Evolutionary conservation across 441 rosid genomes (phyloP), one percentile per base, ranked within the genome.

Genomic region (Populus hybrid): DNA sequence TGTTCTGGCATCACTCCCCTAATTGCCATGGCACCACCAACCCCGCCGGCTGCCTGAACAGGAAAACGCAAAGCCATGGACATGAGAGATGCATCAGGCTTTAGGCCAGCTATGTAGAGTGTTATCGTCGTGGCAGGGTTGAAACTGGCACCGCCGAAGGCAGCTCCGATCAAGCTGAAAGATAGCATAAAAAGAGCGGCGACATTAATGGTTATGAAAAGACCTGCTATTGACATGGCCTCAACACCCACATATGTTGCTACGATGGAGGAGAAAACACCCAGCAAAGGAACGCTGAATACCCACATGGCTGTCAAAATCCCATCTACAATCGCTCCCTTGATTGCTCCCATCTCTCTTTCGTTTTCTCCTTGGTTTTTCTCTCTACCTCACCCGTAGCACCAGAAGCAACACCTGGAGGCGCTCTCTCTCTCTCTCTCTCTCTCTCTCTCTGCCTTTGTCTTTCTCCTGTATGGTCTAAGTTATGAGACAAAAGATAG

Each of bases 21-120:
- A 42, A 93, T 87, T 11, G 91, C 90, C 78, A 80, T 53, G 28
- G 90, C 97, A 21, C 98, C 98, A 8, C 82, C 92, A 6, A 83
- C 89, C 10, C 93, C 97, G 10, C 94, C 94, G 1, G 85, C 82
- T 4, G 95, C 93, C 92, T 92, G 84, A 40, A 87, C 91, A 2
- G 95, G 92, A 75, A 91, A 85, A 16, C 93, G 79, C 18, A 83
- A 79, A 6, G 90, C 89, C 78, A 87, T 53, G 72, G 32, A 30
- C 32, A 30, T 3, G 32, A 30, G 32, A 30, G 32, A 30, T 30
- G 32, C 32, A 30, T 30, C 32, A 30, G 32, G 32, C 32, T 30
- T 30, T 30, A 30, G 32, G 32, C 32, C 32, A 30, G 32, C 32
- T 30, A 30, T 30, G 32, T 30, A 30, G 32, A 30, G 32, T 30